Evolutionary conservation across 202 grass and related monocot genomes (phyloP).

Genomic region (Bolboschoenoplectus hybrid): DNA sequence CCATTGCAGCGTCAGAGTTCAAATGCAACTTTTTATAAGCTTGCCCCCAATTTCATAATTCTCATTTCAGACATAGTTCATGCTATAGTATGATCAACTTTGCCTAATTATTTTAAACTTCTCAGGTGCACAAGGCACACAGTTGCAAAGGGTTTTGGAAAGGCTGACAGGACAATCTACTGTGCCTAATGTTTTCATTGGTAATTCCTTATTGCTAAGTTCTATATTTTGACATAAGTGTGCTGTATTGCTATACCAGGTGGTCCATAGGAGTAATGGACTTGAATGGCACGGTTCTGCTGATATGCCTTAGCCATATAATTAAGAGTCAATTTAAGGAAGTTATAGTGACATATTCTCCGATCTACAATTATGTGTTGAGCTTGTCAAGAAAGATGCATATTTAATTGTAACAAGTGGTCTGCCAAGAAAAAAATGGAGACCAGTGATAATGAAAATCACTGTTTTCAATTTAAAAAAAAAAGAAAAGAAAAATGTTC

Average conservation of each 20-base stretch:
- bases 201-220: conserved; percentile 39
- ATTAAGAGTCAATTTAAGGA: conserved; percentile 4
- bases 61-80: not conserved
- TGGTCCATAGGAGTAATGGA: not conserved
- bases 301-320: not conserved
- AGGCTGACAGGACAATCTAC: conserved; percentile 82
- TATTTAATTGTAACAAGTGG: not conserved
- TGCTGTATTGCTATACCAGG: not conserved
- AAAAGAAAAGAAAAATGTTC: not conserved
- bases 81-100: not conserved
- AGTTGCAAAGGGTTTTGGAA: conserved; percentile 87
- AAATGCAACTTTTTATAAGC: not conserved
- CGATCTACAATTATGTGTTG: not conserved
- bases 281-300: not conserved
- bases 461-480: not conserved
- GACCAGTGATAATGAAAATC: conserved; percentile 14
- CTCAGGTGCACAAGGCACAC: conserved; percentile 80
- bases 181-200: conserved; percentile 93
- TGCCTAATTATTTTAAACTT: conserved; percentile 26
- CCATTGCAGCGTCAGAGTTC: not conserved
- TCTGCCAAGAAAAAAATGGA: not conserved
- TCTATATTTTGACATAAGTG: not conserved
- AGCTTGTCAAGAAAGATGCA: not conserved
- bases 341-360: not conserved
- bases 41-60: not conserved